Percentiles rank a stretch among this genome's conserved stretches.
These are phyloP conservation scores for Podospora tetraspora DNA, from an alignment of 495 filamentous ascomycete species.

Conservation along the genomic window DNA sequence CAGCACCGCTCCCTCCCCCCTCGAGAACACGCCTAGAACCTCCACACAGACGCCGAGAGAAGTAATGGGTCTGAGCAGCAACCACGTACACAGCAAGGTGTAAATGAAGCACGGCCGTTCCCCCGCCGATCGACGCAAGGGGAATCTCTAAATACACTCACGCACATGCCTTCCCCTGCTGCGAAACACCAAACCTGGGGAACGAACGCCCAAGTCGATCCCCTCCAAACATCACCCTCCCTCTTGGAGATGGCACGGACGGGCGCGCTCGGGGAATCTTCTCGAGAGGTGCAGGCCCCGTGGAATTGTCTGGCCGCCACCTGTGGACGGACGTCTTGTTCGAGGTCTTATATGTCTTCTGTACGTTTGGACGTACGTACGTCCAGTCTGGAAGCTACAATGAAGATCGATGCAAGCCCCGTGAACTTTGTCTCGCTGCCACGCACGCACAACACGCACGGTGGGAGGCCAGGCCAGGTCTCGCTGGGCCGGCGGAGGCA, in stretches of 20 bases:
- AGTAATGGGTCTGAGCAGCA: neutral
- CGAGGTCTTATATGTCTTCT: too few relatives aligned
- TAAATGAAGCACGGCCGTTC: neutral
- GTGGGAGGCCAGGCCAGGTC: too few relatives aligned
- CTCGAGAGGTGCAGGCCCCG: too few relatives aligned
- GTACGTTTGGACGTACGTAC: too few relatives aligned
- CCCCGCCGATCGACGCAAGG: neutral
- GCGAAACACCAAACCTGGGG: neutral
- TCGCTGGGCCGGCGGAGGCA: too few relatives aligned
- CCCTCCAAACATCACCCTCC: too few relatives aligned
- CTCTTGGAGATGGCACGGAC: too few relatives aligned
- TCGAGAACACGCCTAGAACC: neutral
- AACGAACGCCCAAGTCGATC: neutral
- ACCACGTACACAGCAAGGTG: neutral
- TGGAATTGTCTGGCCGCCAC: too few relatives aligned
- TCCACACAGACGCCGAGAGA: neutral
- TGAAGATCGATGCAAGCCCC: neutral
- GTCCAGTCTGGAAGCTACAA: neutral
- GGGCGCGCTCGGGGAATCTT: too few relatives aligned
- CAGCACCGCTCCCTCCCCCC: neutral
- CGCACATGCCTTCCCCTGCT: neutral
- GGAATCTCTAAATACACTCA: neutral
- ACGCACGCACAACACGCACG: too few relatives aligned
- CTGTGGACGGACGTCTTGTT: too few relatives aligned
- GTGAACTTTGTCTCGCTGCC: neutral